A percentile compares a stretch with the other conserved stretches of the same genome.
Evolutionary conservation across 495 filamentous ascomycete genomes (phyloP).

Genomic region (Aspergillus mulundensis): DNA sequence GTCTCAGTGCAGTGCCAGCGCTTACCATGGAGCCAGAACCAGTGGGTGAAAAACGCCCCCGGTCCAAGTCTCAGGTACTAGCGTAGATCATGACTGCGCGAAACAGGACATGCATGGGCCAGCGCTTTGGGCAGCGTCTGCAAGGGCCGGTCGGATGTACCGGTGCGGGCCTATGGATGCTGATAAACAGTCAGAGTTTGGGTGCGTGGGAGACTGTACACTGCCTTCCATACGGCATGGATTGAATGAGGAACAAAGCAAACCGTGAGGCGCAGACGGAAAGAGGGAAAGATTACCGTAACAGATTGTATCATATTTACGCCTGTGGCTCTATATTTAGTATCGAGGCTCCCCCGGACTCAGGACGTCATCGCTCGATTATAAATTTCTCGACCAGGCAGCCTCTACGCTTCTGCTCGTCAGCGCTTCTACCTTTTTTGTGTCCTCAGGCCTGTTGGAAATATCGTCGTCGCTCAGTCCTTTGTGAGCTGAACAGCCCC

Average conservation of each 20-base stretch:
- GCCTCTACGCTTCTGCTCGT: not conserved
- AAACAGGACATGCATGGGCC: conserved; percentile 7
- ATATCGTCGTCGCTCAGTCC: not conserved
- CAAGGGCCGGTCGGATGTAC: not conserved
- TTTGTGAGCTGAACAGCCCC: not conserved
- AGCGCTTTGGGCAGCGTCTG: conserved; percentile 6
- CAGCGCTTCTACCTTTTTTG: not conserved
- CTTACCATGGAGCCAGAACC: not conserved
- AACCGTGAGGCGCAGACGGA: conserved; percentile 2
- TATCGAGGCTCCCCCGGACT: not conserved
- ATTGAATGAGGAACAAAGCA: not conserved
- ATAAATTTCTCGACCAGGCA: not conserved
- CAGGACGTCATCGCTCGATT: conserved; percentile 12
- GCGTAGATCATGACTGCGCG: conserved; percentile 11
- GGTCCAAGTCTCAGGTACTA: conserved; percentile 12
- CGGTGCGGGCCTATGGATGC: not conserved
- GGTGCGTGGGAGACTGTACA: not conserved
- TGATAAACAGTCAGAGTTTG: not conserved
- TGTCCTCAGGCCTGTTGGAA: not conserved
- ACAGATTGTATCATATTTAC: not conserved
- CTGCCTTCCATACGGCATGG: not conserved
- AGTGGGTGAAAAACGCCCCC: not conserved
- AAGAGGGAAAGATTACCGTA: conserved; percentile 11
- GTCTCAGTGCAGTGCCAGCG: conserved; percentile 5
- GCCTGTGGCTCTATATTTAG: conserved; percentile 1